A percentile compares a stretch with the other conserved stretches of the same genome.
These are phyloP conservation scores for Boletus coffeatus DNA, from an alignment of 1,284 basidiomycete genomes.

Conservation along the genomic window DNA sequence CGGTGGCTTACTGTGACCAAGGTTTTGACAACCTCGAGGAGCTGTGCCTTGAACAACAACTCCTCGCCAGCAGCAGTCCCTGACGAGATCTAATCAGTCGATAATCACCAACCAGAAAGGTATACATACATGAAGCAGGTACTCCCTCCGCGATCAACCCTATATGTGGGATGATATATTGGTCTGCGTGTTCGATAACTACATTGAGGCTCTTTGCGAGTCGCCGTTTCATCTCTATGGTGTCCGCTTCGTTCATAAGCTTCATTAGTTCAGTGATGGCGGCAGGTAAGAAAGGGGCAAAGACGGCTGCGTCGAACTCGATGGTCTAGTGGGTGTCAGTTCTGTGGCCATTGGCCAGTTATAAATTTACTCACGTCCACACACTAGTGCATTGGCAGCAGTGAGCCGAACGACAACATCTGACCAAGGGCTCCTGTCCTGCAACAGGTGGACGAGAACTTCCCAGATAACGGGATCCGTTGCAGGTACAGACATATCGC, in stretches of 20 bases:
- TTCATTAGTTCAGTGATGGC: slow-evolving; percentile 58
- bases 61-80: slow-evolving; percentile 69
- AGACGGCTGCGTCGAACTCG: slow-evolving; percentile 51
- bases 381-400: slow-evolving; percentile 73
- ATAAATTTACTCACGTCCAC: slow-evolving; percentile 60
- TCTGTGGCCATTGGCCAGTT: neutral
- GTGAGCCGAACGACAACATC: slow-evolving; percentile 82
- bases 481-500: slow-evolving; percentile 55
- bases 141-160: slow-evolving; percentile 63
- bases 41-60: slow-evolving; percentile 72
- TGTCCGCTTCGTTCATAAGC: slow-evolving; percentile 73
- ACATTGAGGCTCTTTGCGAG: slow-evolving; percentile 68
- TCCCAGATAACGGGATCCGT: slow-evolving; percentile 73
- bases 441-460: slow-evolving; percentile 68
- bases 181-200: slow-evolving; percentile 65
- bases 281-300: slow-evolving; percentile 54
- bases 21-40: slow-evolving; percentile 70
- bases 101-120: neutral
- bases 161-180: slow-evolving; percentile 68
- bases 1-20: slow-evolving; percentile 54
- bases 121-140: slow-evolving; percentile 67
- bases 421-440: slow-evolving; percentile 61
- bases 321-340: slow-evolving; percentile 41
- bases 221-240: slow-evolving; percentile 73
- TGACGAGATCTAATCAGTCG: slow-evolving; percentile 11